Evolutionary conservation across 768 basidiomycete genomes (phyloP), one percentile per base, ranked within the genome.

Genomic region (Melanogaster broomeanus): DNA sequence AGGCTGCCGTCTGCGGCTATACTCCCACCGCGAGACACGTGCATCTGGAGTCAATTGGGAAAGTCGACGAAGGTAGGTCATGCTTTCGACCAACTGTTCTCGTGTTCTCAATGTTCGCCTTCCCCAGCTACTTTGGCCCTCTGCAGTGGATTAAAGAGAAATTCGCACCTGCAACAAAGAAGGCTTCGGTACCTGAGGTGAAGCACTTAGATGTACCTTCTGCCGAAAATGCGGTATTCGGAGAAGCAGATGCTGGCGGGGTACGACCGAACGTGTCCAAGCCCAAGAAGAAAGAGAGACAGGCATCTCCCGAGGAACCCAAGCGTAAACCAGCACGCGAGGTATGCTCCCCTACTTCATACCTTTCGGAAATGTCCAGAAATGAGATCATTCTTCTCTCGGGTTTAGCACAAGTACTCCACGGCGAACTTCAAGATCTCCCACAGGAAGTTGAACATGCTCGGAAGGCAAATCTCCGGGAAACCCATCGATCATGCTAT

Each of bases 401-500:
- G 27, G 48, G 46, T 45, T 35, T 53, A 97, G 93, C 93, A 96
- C 74, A 90, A 92, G 76, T 93, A 91, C 68, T 92, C 90, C 19
- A 98, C 95, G 0, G 85, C 88, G 16, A 84, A 84, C 67, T 96
- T 97, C 77, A 95, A 94, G 72, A 91, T 94, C 38, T 96, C 93
- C 4, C 89, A 87, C 61, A 83, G 95, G 49, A 99, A 98, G 69
- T 77, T 99, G 50, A 95, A 96, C 69, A 82, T 85, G 75, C 78
- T 99, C 37, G 88, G 85, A 9, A 79, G 83, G 27, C 92, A 97
- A 68, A 89, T 99, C 56, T 79, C 90, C 3, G 89, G 91, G 18
- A 88, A 93, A 61, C 94, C 95, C 16, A 87, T 98, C 53, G 95
- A 98, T 72, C 84, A 87, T 59, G 96, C 96, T 31, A 96, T 99